Base-by-base conservation (phyloP, 176 grass and related monocot genomes). In the Chloris gayana region DNA sequence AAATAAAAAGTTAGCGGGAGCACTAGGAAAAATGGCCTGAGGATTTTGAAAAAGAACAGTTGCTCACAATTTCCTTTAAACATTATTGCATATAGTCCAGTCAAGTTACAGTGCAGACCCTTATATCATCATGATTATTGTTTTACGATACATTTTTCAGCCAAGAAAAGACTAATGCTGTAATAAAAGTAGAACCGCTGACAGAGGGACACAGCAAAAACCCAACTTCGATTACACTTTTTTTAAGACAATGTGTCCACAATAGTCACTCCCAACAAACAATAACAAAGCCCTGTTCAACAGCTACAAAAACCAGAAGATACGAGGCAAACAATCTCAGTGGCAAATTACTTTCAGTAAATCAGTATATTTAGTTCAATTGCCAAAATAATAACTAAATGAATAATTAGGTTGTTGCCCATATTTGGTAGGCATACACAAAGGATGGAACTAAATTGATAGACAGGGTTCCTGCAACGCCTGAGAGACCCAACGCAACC, bases 361-460 rank as follows among this genome's bases (percentile, higher is more conserved):
- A 26, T n/a, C 14, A 50, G 17, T 19, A 53, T 41, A 71, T 53
- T 62, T 32, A 39, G 19, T 70, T 62, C 18, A 29, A 74, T 29
- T 54, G 11, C 0, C 9, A 53, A 64, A 64, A 39, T 10, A 64
- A 64, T 29, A 67, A 18, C 24, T 32, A 21, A 21, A 35, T 3
- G 17, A 18, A 51, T 0, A 49, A 6, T 6, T 21, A 50, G 31
- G n/a, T 15, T 0, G 13, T 63, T 18, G 14, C 5, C 31, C 39
- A 39, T 81, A 81, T 69, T 74, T 62, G 34, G 14, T 31, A 61
- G 50, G 53, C 51, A 69, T 46, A 46, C 19, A 84, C 11, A 31
- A 64, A 8, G 13, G 27, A 46, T 18, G 15, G 44, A 50, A 4
- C 69, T 27, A 9, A 0, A 13, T 13, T 50, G 15, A 51, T 33